Conservation (phyloP, 139 green algal species). For the Auxenochlorella protothecoides region DNA sequence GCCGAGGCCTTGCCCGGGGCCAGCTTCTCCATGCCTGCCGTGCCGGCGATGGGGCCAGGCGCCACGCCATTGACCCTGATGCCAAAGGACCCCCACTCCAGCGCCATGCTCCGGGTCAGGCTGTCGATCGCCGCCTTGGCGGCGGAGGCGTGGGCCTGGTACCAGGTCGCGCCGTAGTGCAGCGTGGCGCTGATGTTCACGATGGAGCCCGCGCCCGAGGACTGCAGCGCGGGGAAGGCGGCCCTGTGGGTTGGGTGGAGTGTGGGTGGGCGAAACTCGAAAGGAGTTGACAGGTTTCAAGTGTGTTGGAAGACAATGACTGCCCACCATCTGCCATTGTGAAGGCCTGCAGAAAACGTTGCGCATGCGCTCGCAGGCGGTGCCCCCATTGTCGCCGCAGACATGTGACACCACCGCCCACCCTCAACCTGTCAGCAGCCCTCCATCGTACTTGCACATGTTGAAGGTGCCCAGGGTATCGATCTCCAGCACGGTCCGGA, state of each 20-base stretch:
- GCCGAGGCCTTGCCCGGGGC: conserved; percentile 39
- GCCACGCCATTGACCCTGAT: conserved; percentile 81
- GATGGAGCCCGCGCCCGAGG: conserved; percentile 30
- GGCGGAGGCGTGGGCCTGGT: conserved; percentile 74
- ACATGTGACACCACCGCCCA: no score
- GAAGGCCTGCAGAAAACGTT: not conserved
- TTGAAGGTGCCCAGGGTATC: conserved; percentile 89
- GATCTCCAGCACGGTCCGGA: conserved; percentile 93
- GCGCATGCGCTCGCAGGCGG: no score
- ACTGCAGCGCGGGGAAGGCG: conserved; percentile 48
- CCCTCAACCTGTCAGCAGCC: no score
- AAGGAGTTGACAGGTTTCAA: not conserved
- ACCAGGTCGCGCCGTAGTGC: conserved; percentile 93
- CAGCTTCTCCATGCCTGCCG: conserved; percentile 84
- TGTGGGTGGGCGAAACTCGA: not conserved
- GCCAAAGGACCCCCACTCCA: conserved; percentile 85
- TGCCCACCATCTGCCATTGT: no score
- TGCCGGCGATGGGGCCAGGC: conserved; percentile 82
- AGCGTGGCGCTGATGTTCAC: conserved; percentile 94
- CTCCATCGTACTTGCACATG: conserved; percentile 15
- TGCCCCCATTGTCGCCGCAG: no score
- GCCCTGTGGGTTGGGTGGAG: conserved; percentile 23
- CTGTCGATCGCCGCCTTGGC: conserved; percentile 85
- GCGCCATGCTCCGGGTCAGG: conserved; percentile 76
- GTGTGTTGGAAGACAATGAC: no score